These are phyloP conservation scores for Glebionis coronaria DNA, from an alignment of 129 eudicot species.

Conservation along the genomic window DNA sequence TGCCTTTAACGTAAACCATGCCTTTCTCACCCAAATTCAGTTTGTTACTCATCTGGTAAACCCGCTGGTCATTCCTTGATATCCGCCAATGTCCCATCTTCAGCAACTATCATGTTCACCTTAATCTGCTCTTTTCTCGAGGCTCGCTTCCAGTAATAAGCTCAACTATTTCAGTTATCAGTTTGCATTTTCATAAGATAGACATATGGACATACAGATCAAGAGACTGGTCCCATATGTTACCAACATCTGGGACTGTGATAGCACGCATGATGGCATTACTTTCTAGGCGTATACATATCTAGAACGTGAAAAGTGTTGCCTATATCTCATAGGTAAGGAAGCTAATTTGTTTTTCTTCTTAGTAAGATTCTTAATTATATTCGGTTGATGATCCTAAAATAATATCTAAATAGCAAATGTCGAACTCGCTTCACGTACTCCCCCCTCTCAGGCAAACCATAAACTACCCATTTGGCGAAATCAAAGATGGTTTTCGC, in stretches of 20 bases:
- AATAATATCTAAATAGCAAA: no score
- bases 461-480: no score
- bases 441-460: no score
- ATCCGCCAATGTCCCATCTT: conserved; percentile 75
- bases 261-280: conserved; percentile 85
- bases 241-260: conserved; percentile 73
- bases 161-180: conserved; percentile 54
- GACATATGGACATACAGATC: background rate
- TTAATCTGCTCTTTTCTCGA: conserved; percentile 87
- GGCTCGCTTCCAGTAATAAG: conserved; percentile 84
- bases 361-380: no score
- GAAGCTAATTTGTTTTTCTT: no score
- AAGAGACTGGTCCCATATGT: conserved; percentile 60
- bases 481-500: no score
- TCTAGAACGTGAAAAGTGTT: conserved; percentile 82
- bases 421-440: no score
- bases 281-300: conserved; percentile 82
- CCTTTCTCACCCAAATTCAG: conserved; percentile 78
- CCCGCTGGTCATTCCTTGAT: conserved; percentile 92
- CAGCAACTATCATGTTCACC: conserved; percentile 75
- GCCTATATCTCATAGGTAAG: no score
- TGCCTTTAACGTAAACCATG: conserved; percentile 93
- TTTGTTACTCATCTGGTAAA: conserved; percentile 85
- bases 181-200: background rate
- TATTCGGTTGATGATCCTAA: no score